Percentiles rank a stretch among this genome's conserved stretches.
phyloP scores from a whole-genome alignment of 768 basidiomycete genomes.

The Psilocybe azurescens region DNA sequence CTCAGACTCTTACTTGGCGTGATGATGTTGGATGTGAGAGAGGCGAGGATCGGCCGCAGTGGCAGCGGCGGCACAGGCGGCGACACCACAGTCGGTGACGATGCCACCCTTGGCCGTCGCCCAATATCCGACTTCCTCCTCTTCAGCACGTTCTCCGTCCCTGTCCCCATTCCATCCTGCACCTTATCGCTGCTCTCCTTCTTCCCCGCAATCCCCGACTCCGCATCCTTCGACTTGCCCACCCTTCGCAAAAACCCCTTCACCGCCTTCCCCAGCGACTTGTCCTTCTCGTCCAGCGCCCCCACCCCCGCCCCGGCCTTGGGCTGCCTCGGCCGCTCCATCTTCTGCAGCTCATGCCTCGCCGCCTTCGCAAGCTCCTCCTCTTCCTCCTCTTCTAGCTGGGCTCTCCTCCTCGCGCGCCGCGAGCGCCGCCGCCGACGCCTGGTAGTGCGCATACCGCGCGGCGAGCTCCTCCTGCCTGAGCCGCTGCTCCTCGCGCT shows the following conservation, averaged over 20 bases:
- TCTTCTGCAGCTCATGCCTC: constrained; percentile 25
- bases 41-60: constrained; percentile 21
- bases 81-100: constrained; percentile 14
- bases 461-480: constrained; percentile 30
- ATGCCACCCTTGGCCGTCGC: constrained; percentile 7
- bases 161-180: constrained; percentile 10
- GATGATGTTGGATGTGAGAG: constrained; percentile 9
- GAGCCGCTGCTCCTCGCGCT: constrained; percentile 38
- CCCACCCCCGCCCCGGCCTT: constrained; percentile 12
- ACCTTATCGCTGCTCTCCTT: constrained; percentile 34
- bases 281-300: constrained; percentile 41
- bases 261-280: constrained; percentile 54
- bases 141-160: constrained; percentile 5
- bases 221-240: constrained; percentile 24
- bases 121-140: constrained; percentile 22
- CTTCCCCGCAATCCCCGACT: not conserved
- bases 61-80: constrained; percentile 18
- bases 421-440: constrained; percentile 22
- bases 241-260: constrained; percentile 60
- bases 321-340: constrained; percentile 19
- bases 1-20: not conserved
- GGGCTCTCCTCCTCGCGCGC: constrained; percentile 44
- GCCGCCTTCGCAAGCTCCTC: constrained; percentile 19
- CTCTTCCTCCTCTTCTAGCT: constrained; percentile 32
- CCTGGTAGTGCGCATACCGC: constrained; percentile 28